These are phyloP conservation scores for Grammothele lineata DNA, from an alignment of 768 basidiomycete genomes.

Conservation along the genomic window DNA sequence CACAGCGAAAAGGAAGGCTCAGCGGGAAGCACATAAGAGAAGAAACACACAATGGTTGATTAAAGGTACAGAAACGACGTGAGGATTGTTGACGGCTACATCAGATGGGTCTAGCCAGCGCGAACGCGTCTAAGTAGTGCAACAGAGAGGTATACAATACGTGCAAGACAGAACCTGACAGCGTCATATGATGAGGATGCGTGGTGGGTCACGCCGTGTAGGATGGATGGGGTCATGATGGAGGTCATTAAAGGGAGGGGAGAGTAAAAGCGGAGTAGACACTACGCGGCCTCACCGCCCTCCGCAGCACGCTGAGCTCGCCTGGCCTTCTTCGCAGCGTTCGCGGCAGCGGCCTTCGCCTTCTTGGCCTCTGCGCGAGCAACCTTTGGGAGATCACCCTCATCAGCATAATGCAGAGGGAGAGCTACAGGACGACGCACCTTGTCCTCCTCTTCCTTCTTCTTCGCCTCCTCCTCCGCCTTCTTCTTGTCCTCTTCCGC, in stretches of 20 bases:
- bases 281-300: slow-evolving; percentile 1
- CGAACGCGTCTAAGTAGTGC: slow-evolving; percentile 12
- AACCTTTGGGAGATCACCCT: too few relatives aligned
- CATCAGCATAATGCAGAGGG: too few relatives aligned
- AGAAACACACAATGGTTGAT: too few relatives aligned
- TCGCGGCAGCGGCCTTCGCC: slow-evolving; percentile 80
- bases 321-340: slow-evolving; percentile 87
- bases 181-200: not conserved
- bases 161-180: slow-evolving; percentile 11
- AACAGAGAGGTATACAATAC: slow-evolving; percentile 17
- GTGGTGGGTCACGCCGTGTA: not conserved
- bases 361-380: slow-evolving; percentile 78
- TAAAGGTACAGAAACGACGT: too few relatives aligned
- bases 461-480: slow-evolving; percentile 50
- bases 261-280: not conserved
- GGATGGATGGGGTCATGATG: not conserved
- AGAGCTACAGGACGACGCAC: slow-evolving; percentile 33
- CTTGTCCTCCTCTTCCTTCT: slow-evolving; percentile 84
- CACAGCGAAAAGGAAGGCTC: too few relatives aligned
- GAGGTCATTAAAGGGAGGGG: not conserved
- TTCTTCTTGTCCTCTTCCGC: slow-evolving; percentile 67
- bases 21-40: too few relatives aligned
- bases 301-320: slow-evolving; percentile 29
- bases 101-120: slow-evolving; percentile 4
- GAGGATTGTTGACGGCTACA: slow-evolving; percentile 2